Percentiles rank a stretch among this genome's conserved stretches.
Evolutionary conservation across 2,329 filamentous ascomycete genomes (phyloP).

Genomic region (Pochonia chlamydosporia): DNA sequence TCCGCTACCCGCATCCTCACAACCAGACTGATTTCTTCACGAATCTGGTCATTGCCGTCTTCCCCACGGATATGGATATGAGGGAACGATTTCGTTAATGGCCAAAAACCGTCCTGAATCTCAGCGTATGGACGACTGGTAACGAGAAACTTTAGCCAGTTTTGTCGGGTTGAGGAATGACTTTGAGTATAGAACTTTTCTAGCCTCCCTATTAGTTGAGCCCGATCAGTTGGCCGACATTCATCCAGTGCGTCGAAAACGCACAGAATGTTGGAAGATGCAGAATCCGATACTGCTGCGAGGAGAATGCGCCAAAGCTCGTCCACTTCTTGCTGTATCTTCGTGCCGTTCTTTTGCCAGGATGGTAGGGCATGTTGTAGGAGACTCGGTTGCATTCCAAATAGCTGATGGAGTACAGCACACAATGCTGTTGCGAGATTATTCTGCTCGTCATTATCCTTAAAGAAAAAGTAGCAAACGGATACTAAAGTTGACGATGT

Average conservation of each 20-base stretch:
- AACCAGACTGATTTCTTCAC: background rate
- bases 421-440: too few relatives aligned
- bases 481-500: background rate
- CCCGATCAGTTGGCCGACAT: background rate
- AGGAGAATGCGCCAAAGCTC: background rate
- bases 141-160: background rate
- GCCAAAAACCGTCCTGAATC: background rate
- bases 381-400: too few relatives aligned
- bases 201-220: background rate
- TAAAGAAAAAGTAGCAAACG: background rate
- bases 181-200: background rate
- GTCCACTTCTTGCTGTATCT: background rate
- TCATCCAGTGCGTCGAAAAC: conserved; percentile 1
- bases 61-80: background rate
- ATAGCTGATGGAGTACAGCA: too few relatives aligned
- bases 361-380: background rate
- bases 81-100: background rate
- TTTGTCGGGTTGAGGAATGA: background rate
- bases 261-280: background rate
- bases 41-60: background rate
- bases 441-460: too few relatives aligned
- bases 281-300: background rate
- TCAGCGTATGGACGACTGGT: background rate
- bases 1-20: background rate
- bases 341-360: background rate